phyloP scores from a whole-genome alignment of 2,329 filamentous ascomycete species.

The Xylariaceae sp. region DNA sequence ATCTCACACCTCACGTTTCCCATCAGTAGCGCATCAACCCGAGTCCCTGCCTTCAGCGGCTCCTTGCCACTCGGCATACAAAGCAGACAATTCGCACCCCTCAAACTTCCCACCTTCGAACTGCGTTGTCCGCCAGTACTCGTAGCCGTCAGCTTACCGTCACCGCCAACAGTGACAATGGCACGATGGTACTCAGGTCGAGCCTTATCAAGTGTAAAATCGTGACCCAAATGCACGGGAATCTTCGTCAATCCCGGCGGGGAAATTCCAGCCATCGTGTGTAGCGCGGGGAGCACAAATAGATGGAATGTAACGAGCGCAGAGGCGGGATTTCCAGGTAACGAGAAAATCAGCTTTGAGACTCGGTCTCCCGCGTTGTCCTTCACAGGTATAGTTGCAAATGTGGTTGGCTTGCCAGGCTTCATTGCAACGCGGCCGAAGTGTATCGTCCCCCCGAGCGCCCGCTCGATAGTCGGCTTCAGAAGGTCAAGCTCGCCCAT shows the following conservation, averaged over 20 bases:
- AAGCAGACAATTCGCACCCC: slow-evolving; percentile 81
- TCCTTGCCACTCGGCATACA: slow-evolving; percentile 66
- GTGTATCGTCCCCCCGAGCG: slow-evolving; percentile 86
- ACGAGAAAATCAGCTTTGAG: slow-evolving; percentile 74
- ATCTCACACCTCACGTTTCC: slow-evolving; percentile 33
- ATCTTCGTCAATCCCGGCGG: slow-evolving; percentile 69
- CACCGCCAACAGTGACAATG: slow-evolving; percentile 59
- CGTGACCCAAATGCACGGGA: slow-evolving; percentile 66
- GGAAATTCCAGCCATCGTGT: slow-evolving; percentile 67
- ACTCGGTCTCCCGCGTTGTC: slow-evolving; percentile 52
- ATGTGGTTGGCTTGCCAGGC: slow-evolving; percentile 95
- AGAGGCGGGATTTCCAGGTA: slow-evolving; percentile 91
- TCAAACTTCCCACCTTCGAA: slow-evolving; percentile 82
- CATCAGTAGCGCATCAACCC: slow-evolving; percentile 78
- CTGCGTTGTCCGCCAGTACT: slow-evolving; percentile 91
- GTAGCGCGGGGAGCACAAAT: slow-evolving; percentile 84
- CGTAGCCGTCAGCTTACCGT: slow-evolving; percentile 67
- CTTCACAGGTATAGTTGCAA: slow-evolving; percentile 77
- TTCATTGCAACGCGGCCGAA: slow-evolving; percentile 98
- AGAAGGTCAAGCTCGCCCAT: slow-evolving; percentile 98
- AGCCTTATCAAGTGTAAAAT: slow-evolving; percentile 68
- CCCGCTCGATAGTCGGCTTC: slow-evolving; percentile 90
- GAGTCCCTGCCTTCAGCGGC: slow-evolving; percentile 63
- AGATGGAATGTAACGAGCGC: slow-evolving; percentile 91
- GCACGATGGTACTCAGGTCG: slow-evolving; percentile 90